Evolutionary conservation across 1,139 yeast genomes (phyloP).

Genomic region (Geotrichum phurueaensis): DNA sequence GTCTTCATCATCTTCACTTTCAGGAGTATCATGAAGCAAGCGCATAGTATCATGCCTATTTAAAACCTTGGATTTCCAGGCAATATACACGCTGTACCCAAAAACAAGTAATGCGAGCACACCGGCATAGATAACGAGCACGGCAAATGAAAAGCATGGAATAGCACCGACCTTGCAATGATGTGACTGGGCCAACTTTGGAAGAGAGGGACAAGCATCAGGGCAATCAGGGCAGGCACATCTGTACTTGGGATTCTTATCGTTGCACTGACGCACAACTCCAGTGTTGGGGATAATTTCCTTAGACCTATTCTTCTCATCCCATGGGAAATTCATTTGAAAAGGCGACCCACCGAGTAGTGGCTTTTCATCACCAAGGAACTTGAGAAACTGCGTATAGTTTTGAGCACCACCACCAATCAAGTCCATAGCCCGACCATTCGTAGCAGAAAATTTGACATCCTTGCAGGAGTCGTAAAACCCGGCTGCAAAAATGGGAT

Average conservation of each 20-base stretch:
- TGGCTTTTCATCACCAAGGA: slow-evolving; percentile 91
- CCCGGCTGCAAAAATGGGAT: slow-evolving; percentile 51
- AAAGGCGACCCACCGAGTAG: slow-evolving; percentile 91
- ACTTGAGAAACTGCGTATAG: slow-evolving; percentile 67
- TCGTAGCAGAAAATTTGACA: slow-evolving; percentile 88
- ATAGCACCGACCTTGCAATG: slow-evolving; percentile 55
- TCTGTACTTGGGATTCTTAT: slow-evolving; percentile 47
- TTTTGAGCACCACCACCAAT: slow-evolving; percentile 93
- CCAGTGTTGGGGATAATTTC: slow-evolving; percentile 33
- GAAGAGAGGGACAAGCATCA: slow-evolving; percentile 65
- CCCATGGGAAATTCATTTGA: slow-evolving; percentile 73
- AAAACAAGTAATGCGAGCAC: slow-evolving; percentile 40
- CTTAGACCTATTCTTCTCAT: slow-evolving; percentile 29
- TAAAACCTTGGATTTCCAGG: slow-evolving; percentile 15
- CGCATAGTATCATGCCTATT: slow-evolving; percentile 22
- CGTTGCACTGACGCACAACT: slow-evolving; percentile 52
- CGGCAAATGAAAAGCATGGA: slow-evolving; percentile 68
- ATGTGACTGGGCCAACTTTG: slow-evolving; percentile 35
- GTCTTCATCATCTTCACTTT: slow-evolving; percentile 26
- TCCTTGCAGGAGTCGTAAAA: slow-evolving; percentile 83
- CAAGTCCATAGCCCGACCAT: slow-evolving; percentile 93
- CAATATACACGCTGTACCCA: slow-evolving; percentile 29
- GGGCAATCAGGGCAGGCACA: slow-evolving; percentile 94
- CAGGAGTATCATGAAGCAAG: slow-evolving; percentile 24
- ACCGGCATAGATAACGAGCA: slow-evolving; percentile 48